Percentiles rank a stretch among this genome's conserved stretches.
These are phyloP conservation scores for Aspergillus incahuasiensis DNA, from an alignment of 495 filamentous ascomycete species.

Conservation along the genomic window DNA sequence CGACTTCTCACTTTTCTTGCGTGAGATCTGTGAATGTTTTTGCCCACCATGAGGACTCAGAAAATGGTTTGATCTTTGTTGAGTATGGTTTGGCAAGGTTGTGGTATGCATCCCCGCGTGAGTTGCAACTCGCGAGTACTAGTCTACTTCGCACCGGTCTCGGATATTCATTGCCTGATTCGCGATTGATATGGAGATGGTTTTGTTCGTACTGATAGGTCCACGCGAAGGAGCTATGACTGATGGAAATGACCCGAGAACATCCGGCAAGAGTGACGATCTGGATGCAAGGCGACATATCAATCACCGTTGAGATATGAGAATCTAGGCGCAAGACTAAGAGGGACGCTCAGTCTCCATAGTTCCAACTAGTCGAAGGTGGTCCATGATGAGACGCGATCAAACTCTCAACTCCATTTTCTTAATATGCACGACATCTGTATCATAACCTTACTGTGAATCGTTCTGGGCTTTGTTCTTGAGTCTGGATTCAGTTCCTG, in stretches of 20 bases:
- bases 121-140: background rate
- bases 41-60: too few relatives aligned
- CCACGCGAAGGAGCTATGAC: background rate
- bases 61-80: too few relatives aligned
- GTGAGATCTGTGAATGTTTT: too few relatives aligned
- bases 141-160: background rate
- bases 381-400: background rate
- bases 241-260: background rate
- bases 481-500: background rate
- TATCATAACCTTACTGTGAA: background rate
- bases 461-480: background rate
- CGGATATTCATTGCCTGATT: constrained; percentile 5
- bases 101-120: constrained; percentile 2
- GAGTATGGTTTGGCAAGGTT: too few relatives aligned
- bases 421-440: constrained; percentile 2
- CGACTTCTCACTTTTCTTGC: too few relatives aligned
- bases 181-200: background rate
- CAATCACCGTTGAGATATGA: background rate
- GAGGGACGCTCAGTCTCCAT: background rate
- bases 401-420: constrained; percentile 2
- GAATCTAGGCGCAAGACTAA: background rate
- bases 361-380: background rate
- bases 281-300: background rate
- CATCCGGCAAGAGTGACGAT: background rate
- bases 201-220: background rate